Base-by-base conservation (phyloP, 83 land plant genomes). In the Diphasiastrum complanatum region DNA sequence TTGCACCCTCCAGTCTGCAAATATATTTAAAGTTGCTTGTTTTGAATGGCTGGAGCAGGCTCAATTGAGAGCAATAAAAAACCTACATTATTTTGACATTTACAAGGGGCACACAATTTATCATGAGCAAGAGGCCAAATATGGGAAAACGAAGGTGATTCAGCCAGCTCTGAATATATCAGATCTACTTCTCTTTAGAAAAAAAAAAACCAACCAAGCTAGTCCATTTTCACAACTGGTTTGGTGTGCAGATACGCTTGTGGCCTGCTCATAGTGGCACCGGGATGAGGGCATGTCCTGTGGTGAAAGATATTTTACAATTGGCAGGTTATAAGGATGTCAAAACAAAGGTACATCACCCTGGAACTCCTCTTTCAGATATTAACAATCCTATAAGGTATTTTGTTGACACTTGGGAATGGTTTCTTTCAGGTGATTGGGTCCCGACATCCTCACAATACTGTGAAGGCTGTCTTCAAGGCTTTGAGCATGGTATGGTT, bases 401-500 rank as follows among this genome's bases (percentile, higher is more conserved):
- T 35, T 26, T 5, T 24, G n/a, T 0, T 54, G 22, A 29, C 16
- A 30, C 8, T 22, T 29, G 1, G 2, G 19, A 16, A 4, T 18
- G 31, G 0, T 26, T 41, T 28, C 23, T 5, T 37, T 47, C 69
- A 69, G 72, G 72, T 69, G 18, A 66, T 70, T 38, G 73, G 73
- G 37, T 70, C 73, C 1, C 56, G 69, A 16, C 70, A 70, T 51
- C 73, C 73, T 26, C 69, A 63, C 49, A 70, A 63, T 36, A 70
- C 73, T 26, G 73, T 70, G 38, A 70, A 70, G 45, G 73, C 73
- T 64, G 61, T 70, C 60, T 70, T 70, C 37, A 35, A 70, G 47
- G 69, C 73, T 30, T 53, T 70, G 58, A 53, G 73, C 50, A 60
- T 51, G 72, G 72, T 69, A n/a, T n/a, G n/a, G n/a, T n/a, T n/a